Conservation (phyloP, 768 basidiomycete species). For the Omphalotus guepiniiformis region DNA sequence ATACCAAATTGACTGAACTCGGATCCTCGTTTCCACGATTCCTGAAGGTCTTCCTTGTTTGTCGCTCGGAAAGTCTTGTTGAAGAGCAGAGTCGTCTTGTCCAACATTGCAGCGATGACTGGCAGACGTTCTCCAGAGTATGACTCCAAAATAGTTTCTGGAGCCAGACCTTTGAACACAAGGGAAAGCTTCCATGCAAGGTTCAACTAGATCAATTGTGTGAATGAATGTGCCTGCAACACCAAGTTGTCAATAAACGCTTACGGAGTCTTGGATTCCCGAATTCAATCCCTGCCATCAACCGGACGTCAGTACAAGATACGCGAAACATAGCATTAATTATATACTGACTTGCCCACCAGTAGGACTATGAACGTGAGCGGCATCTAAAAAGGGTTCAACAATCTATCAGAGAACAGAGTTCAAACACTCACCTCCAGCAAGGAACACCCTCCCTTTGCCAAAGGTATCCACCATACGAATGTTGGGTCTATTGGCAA, state of each 20-base stretch:
- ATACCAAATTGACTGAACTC: constrained; percentile 5
- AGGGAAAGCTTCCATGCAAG: constrained; percentile 22
- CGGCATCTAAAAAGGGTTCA: constrained; percentile 12
- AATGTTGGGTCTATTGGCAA: constrained; percentile 14
- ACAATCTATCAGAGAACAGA: not conserved
- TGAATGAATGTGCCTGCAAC: not conserved
- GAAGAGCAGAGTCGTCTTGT: constrained; percentile 16
- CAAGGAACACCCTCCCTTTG: constrained; percentile 17
- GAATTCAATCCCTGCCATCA: constrained; percentile 19
- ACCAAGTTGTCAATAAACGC: not conserved
- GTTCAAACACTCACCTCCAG: constrained; percentile 14
- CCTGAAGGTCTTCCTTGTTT: not conserved
- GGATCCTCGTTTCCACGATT: not conserved
- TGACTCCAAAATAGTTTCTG: constrained; percentile 16
- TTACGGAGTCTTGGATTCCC: constrained; percentile 21
- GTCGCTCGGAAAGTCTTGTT: constrained; percentile 3
- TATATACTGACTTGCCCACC: constrained; percentile 11
- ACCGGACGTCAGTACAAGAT: constrained; percentile 2
- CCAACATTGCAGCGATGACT: constrained; percentile 24
- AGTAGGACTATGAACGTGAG: constrained; percentile 17
- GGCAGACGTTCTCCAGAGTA: constrained; percentile 23
- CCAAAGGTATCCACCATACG: constrained; percentile 19
- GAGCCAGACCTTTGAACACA: constrained; percentile 15
- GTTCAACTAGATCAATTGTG: constrained; percentile 14
- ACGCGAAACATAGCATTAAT: not conserved